A percentile compares a stretch with the other conserved stretches of the same genome.
phyloP scores from a whole-genome alignment of 805 yeast genomes.

The Tetrapisispora namnaoensis region DNA sequence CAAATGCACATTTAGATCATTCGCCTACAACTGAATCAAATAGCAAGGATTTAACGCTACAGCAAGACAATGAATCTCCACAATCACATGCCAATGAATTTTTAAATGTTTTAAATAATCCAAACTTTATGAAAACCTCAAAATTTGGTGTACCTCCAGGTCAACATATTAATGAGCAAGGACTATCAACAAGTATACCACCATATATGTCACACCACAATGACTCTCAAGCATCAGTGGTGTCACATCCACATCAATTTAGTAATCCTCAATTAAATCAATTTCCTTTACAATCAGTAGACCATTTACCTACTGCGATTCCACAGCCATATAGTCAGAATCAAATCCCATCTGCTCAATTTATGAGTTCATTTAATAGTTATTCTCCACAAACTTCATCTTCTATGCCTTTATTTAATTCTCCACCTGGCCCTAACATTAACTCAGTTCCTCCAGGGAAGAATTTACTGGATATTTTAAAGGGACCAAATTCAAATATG shows the following conservation, averaged over 20 bases:
- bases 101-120: background rate
- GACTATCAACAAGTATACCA: background rate
- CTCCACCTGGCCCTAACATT: background rate
- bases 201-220: background rate
- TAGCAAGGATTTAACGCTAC: background rate
- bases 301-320: background rate
- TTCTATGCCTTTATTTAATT: background rate
- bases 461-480: slow-evolving; percentile 9
- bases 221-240: background rate
- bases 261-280: background rate
- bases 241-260: background rate
- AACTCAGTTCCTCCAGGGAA: background rate
- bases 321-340: background rate
- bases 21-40: background rate
- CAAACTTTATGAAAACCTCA: background rate
- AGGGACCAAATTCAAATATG: background rate
- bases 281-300: background rate
- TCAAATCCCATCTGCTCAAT: background rate
- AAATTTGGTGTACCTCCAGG: background rate
- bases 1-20: background rate
- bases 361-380: background rate
- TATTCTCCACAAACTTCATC: background rate
- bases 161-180: background rate
- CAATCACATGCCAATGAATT: background rate
- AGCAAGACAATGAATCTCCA: background rate